phyloP scores from a whole-genome alignment of 495 filamentous ascomycete genomes.

The Podospora fimiseda region DNA sequence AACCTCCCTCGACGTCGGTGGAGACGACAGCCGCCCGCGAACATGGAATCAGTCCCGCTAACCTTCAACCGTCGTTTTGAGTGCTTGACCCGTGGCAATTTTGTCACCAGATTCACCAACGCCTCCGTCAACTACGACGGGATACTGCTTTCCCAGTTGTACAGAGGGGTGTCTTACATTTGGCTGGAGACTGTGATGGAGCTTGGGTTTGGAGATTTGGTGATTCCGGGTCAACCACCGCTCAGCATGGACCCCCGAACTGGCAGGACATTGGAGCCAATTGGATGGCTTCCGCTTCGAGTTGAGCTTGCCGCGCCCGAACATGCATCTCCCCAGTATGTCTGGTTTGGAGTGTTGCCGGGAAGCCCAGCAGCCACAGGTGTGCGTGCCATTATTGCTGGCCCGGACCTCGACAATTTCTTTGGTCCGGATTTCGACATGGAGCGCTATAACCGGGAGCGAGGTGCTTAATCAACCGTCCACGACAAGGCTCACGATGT shows the following conservation, averaged over 20 bases:
- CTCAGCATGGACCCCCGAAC: neutral
- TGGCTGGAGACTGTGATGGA: neutral
- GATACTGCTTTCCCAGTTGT: neutral
- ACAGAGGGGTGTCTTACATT: neutral
- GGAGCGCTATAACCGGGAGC: neutral
- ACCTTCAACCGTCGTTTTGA: neutral
- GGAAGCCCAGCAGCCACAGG: neutral
- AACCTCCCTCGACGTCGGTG: too few relatives aligned
- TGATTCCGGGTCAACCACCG: neutral
- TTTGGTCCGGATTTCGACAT: neutral
- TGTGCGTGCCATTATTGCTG: neutral
- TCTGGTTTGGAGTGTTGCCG: neutral
- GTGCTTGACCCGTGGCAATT: neutral
- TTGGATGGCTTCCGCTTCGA: neutral
- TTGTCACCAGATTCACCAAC: neutral
- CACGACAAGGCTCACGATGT: too few relatives aligned
- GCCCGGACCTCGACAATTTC: neutral
- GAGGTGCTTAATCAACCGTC: neutral
- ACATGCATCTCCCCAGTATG: neutral
- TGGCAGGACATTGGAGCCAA: neutral
- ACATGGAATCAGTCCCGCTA: neutral
- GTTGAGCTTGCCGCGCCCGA: neutral
- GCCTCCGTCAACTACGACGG: neutral
- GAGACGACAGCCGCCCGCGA: too few relatives aligned
- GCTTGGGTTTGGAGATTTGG: neutral